Base-by-base conservation (phyloP, 192 early-diverging fungal species). In the Coemansia aciculifera region DNA sequence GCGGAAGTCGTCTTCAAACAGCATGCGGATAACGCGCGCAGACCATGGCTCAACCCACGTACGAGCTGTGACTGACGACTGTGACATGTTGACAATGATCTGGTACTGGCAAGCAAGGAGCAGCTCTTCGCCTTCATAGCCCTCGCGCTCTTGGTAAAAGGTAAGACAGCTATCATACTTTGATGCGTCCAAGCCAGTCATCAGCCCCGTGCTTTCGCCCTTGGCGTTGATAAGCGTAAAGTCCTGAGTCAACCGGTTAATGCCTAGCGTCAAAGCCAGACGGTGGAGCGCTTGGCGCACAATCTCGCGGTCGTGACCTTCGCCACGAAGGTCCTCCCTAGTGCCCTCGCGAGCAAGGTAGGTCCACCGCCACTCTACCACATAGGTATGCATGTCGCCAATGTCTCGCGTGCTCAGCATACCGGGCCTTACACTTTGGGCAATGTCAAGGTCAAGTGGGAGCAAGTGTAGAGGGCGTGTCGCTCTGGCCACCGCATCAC, bases 21-120 rank as follows among this genome's bases (percentile, higher is more conserved):
- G 32, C 32, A 63, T 71, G 43, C 77, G 81, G 27, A 79, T 61
- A 44, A 79, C 54, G 21, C 77, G 76, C 5, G 81, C 46, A 9
- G 81, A 79, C 73, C 74, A 79, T 8, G 81, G 81, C 68, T 84
- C 81, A 21, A 73, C 62, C 81, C 81, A 84, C 32, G 74, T 79
- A 11, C 81, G 67, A 8, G 81, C 76, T 1, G 73, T 75, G 38
- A 84, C 81, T 9, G 77, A 79, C 15, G 77, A 79, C 70, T 84
- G 73, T 51, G 75, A 73, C 77, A 79, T 73, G 32, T 84, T 77
- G 7, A 84, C 77, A 7, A 84, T 66, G 29, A 84, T 71, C 68
- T 78, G 77, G 64, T 84, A 84, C 65, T 84, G 77, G 36, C 73
- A 84, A 10, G 73, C 77, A 27, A 84, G 57, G 40, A 76, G 54